These are phyloP conservation scores for Akebia trifoliata DNA, from an alignment of 164 flowering plant species.

Conservation along the genomic window DNA sequence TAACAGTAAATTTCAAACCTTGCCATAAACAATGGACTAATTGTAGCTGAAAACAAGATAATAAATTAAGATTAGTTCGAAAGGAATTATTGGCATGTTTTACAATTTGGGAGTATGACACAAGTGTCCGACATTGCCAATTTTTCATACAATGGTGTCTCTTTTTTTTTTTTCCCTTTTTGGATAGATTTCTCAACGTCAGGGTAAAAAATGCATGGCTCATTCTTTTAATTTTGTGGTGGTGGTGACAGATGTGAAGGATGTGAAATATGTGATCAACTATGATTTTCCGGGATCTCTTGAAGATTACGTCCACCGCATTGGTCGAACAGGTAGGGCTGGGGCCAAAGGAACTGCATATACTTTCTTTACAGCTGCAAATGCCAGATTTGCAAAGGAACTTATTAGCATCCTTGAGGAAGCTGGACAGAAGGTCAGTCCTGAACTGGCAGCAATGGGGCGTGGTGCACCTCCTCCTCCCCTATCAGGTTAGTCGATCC, in stretches of 20 bases:
- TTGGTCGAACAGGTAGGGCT: conserved; percentile 95
- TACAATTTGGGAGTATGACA: too few species aligned
- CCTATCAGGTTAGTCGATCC: conserved; percentile 44
- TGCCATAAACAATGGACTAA: too few species aligned
- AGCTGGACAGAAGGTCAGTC: conserved; percentile 86
- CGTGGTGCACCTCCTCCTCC: conserved; percentile 85
- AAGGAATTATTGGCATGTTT: too few species aligned
- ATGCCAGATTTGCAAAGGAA: conserved; percentile 94
- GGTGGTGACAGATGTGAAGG: conserved; percentile 78
- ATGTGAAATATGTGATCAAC: conserved; percentile 84
- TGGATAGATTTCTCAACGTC: neutral
- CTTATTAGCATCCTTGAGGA: conserved; percentile 83
- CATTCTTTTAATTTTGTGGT: neutral
- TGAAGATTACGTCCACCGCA: conserved; percentile 96
- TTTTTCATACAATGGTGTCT: too few species aligned
- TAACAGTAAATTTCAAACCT: too few species aligned
- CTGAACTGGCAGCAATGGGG: conserved; percentile 90
- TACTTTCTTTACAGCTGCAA: conserved; percentile 89
- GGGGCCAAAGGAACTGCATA: conserved; percentile 97
- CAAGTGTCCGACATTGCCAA: too few species aligned
- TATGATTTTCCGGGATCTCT: conserved; percentile 96
- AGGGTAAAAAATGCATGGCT: neutral
- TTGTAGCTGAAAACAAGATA: too few species aligned
- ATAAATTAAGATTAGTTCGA: too few species aligned
- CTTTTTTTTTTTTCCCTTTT: too few species aligned